Base-by-base conservation (phyloP, 2,329 filamentous ascomycete species). In the Neoscytalidium dimidiatum region DNA sequence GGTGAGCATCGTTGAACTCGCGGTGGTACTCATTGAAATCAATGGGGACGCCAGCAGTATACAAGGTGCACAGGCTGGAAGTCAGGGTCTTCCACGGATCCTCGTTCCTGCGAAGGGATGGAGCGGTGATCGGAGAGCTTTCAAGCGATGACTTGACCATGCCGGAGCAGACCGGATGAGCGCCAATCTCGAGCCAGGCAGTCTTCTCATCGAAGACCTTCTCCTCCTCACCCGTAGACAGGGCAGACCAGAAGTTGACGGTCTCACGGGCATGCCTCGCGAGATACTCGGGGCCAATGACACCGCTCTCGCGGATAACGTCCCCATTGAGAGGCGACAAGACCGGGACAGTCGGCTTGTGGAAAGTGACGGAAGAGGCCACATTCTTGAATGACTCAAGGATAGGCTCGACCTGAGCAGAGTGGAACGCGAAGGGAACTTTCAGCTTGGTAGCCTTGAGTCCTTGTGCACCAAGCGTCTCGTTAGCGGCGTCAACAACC, bases 171-270 rank as follows among this genome's bases (percentile, higher is more conserved):
- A 92, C 85, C 0, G 90, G 89, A 71, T 92, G 88, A 41, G 90
- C 89, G n/a, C 90, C 90, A 68, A 92, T 79, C 74, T 93, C 90
- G 64, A 93, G 79, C 85, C 87, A 92, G 31, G 88, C 83, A 5
- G 88, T 90, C 77, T 88, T 86, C 68, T 88, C 86, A 67, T 89
- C 83, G 52, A 91, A 85, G 17, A 84, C 75, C 66, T 84, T 84
- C n/a, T 83, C 79, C 57, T 85, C 80, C 71, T 87, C 83, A 7
- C 86, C 88, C 43, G 81, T 81, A 14, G 85, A 78, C 1, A 93
- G 78, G 7, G 86, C 89, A 56, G 83, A 84, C 66, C 85, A 81
- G 77, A 92, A 90, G 76, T 92, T 84, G 69, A 92, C 90, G 6
- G 89, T 81, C 73, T 91, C 85, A 14, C 90, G 85, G 21, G 87